Conservation (phyloP, 345 rosid genomes). For the Moringa oleifera region DNA sequence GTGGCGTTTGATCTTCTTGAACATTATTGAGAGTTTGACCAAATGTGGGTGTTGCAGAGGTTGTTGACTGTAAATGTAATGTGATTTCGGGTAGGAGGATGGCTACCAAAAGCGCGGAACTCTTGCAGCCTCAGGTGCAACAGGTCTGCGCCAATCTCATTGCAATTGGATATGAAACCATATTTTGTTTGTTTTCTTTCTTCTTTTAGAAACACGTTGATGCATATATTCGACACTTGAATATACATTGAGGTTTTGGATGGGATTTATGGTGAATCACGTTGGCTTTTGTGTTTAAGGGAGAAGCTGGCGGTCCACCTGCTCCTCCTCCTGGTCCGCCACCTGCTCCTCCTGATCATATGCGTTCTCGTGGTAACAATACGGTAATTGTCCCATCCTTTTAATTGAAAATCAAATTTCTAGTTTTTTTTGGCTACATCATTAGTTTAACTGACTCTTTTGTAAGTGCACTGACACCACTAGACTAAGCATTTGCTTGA, state of each 20-base stretch:
- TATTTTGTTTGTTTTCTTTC: too few relatives aligned
- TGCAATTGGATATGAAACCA: not conserved
- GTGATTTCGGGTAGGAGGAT: slow-evolving; percentile 27
- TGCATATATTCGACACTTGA: not conserved
- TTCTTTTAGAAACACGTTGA: not conserved
- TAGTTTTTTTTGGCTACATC: not conserved
- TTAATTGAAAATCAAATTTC: not conserved
- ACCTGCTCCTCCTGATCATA: slow-evolving; percentile 25
- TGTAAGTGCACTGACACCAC: not conserved
- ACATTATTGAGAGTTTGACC: not conserved
- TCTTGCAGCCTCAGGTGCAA: slow-evolving; percentile 30
- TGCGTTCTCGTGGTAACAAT: slow-evolving; percentile 45
- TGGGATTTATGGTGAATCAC: not conserved
- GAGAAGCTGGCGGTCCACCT: slow-evolving; percentile 34
- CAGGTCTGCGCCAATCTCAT: slow-evolving; percentile 2
- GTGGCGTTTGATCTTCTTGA: not conserved
- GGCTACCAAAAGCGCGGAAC: slow-evolving; percentile 47
- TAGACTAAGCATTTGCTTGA: not conserved
- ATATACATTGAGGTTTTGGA: slow-evolving; percentile 6
- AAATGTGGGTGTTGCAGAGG: slow-evolving; percentile 2
- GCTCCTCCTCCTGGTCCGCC: slow-evolving; percentile 25
- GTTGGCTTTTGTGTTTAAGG: slow-evolving; percentile 20
- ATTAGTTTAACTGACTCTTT: not conserved
- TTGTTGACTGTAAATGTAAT: slow-evolving; percentile 13
- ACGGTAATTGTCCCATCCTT: slow-evolving; percentile 25